These are phyloP conservation scores for Populus trichocarpa DNA, from an alignment of 441 rosid species.

Conservation along the genomic window DNA sequence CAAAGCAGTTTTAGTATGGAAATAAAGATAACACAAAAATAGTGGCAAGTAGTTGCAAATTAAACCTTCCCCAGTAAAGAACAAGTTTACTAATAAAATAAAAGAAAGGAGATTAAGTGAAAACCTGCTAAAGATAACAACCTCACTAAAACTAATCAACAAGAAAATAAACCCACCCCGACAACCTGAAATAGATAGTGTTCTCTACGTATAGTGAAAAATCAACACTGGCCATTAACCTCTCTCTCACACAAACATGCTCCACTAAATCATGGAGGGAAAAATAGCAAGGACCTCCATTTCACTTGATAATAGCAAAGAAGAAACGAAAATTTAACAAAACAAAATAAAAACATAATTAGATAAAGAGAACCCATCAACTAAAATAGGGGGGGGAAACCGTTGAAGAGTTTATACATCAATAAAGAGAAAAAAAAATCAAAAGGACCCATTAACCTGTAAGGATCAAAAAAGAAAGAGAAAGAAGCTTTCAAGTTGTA, in stretches of 20 bases:
- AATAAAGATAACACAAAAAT: constrained; percentile 5
- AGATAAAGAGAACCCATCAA: background rate
- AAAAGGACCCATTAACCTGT: constrained; percentile 2
- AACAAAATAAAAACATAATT: too few relatives aligned
- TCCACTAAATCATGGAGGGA: background rate
- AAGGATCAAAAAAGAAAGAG: background rate
- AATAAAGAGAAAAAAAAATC: background rate
- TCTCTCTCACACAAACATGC: background rate
- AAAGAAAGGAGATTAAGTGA: background rate
- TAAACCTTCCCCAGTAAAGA: constrained; percentile 1
- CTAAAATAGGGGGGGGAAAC: background rate
- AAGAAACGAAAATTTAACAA: background rate
- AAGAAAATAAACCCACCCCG: constrained; percentile 25
- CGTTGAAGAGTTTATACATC: background rate
- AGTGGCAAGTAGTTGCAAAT: constrained; percentile 7
- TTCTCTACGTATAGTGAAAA: constrained; percentile 7
- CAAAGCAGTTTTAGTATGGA: background rate
- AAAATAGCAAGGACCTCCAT: background rate
- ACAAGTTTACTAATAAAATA: background rate
- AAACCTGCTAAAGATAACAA: constrained; percentile 28
- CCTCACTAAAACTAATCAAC: constrained; percentile 28
- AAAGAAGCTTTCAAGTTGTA: background rate
- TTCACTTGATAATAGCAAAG: background rate
- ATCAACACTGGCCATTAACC: background rate
- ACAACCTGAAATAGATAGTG: constrained; percentile 8